These are phyloP conservation scores for Pichia sp. DNA, from an alignment of 1,139 yeast genomes.

Conservation along the genomic window DNA sequence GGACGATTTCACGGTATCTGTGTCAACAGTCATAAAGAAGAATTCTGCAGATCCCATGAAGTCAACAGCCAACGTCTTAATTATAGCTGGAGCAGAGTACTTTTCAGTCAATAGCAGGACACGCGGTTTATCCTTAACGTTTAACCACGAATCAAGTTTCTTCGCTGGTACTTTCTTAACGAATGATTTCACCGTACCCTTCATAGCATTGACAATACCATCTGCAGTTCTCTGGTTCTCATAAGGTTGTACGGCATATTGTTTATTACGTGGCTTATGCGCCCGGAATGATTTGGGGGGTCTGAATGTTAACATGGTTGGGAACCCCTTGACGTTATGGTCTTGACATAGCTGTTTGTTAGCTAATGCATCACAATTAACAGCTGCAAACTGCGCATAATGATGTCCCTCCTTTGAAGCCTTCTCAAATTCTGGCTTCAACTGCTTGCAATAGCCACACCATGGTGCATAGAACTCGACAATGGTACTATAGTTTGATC, in stretches of 20 bases:
- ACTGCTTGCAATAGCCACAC: constrained; percentile 76
- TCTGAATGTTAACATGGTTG: constrained; percentile 73
- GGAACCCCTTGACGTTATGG: constrained; percentile 67
- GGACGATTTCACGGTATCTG: background rate
- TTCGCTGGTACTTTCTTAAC: constrained; percentile 43
- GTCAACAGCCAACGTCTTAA: constrained; percentile 72
- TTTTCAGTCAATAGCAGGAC: constrained; percentile 41
- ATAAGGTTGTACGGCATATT: constrained; percentile 59
- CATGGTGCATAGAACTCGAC: constrained; percentile 97
- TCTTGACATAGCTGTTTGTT: constrained; percentile 68
- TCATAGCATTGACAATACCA: constrained; percentile 50
- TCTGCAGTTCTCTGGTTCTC: constrained; percentile 60
- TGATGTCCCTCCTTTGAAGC: constrained; percentile 58
- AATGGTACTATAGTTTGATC: constrained; percentile 69
- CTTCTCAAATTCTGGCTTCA: constrained; percentile 51
- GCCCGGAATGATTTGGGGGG: constrained; percentile 56
- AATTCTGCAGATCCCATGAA: constrained; percentile 45
- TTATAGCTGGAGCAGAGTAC: constrained; percentile 48
- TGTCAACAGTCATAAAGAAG: constrained; percentile 29
- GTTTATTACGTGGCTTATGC: constrained; percentile 21
- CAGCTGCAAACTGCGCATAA: constrained; percentile 70
- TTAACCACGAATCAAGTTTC: constrained; percentile 29
- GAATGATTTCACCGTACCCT: constrained; percentile 64
- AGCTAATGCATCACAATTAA: constrained; percentile 68
- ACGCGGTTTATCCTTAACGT: constrained; percentile 27